A percentile compares a stretch with the other conserved stretches of the same genome.
Evolutionary conservation across 805 yeast genomes (phyloP).

Genomic region (Sugiyamaella smithiae): DNA sequence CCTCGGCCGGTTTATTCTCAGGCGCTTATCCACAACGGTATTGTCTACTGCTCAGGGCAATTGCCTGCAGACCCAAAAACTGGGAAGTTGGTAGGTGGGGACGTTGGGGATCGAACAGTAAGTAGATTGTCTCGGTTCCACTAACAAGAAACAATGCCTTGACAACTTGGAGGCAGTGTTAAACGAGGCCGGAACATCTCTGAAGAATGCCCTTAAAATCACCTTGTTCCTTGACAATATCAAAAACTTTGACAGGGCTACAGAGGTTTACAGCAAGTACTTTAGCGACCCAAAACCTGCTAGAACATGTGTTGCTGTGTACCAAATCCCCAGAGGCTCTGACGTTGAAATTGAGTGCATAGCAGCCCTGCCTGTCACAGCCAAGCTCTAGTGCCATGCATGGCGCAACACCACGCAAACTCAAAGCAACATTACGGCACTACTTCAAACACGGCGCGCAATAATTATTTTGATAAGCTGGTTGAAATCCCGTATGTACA

Average conservation of each 20-base stretch:
- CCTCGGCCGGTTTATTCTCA: constrained; percentile 89
- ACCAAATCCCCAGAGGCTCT: constrained; percentile 81
- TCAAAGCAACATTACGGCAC: too few species aligned
- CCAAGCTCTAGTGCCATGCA: background rate
- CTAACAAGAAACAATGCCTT: constrained; percentile 32
- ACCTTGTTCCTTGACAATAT: constrained; percentile 89
- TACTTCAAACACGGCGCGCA: too few species aligned
- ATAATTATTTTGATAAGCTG: too few species aligned
- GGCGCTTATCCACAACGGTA: constrained; percentile 70
- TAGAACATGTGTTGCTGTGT: constrained; percentile 95
- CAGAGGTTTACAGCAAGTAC: constrained; percentile 66
- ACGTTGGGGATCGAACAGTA: constrained; percentile 18
- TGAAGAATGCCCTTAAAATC: constrained; percentile 80
- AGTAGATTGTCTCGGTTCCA: background rate
- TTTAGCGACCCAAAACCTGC: constrained; percentile 58
- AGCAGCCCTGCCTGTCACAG: constrained; percentile 45
- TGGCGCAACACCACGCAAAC: too few species aligned
- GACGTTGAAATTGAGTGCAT: constrained; percentile 87
- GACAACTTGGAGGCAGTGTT: constrained; percentile 54
- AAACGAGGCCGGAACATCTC: constrained; percentile 78
- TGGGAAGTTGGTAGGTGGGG: constrained; percentile 44
- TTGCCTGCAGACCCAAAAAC: constrained; percentile 29
- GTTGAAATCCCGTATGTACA: too few species aligned
- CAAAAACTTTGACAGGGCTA: constrained; percentile 78
- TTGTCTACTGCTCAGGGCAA: constrained; percentile 82